A percentile compares a stretch with the other conserved stretches of the same genome.
phyloP scores from a whole-genome alignment of 2,329 filamentous ascomycete species.

The Xylariaceae sp. region DNA sequence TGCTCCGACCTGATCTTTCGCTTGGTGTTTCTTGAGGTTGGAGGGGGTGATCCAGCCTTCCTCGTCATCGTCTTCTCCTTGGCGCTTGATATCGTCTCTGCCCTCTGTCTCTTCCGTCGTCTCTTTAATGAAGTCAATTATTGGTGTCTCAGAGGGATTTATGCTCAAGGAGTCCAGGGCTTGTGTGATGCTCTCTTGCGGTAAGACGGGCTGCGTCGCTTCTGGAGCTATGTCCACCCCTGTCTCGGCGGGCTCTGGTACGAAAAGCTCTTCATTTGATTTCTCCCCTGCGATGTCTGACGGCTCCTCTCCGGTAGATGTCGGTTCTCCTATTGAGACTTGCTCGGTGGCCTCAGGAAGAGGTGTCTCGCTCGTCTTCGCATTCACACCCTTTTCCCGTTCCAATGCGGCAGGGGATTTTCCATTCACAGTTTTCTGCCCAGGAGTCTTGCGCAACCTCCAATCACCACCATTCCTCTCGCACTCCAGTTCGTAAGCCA shows the following conservation, averaged over 20 bases:
- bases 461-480: slow-evolving; percentile 88
- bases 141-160: slow-evolving; percentile 20
- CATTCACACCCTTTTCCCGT: slow-evolving; percentile 21
- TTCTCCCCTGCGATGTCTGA: slow-evolving; percentile 1
- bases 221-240: slow-evolving; percentile 6
- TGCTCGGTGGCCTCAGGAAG: not conserved
- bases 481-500: slow-evolving; percentile 92
- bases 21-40: slow-evolving; percentile 84
- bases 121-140: slow-evolving; percentile 15
- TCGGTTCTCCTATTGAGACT: not conserved
- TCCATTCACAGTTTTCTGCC: slow-evolving; percentile 76
- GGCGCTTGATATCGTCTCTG: slow-evolving; percentile 3
- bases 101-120: slow-evolving; percentile 18
- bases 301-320: slow-evolving; percentile 10
- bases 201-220: slow-evolving; percentile 13
- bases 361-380: not conserved
- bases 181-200: slow-evolving; percentile 24
- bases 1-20: slow-evolving; percentile 55
- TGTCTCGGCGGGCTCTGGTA: not conserved
- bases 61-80: slow-evolving; percentile 42
- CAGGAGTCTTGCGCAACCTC: slow-evolving; percentile 74
- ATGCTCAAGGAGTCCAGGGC: slow-evolving; percentile 25
- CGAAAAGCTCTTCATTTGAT: not conserved
- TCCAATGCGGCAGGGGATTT: slow-evolving; percentile 54
- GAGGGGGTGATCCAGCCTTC: slow-evolving; percentile 90